These are phyloP conservation scores for Insectozyma bohioensis DNA, from an alignment of 1,139 yeast genomes.

Conservation along the genomic window DNA sequence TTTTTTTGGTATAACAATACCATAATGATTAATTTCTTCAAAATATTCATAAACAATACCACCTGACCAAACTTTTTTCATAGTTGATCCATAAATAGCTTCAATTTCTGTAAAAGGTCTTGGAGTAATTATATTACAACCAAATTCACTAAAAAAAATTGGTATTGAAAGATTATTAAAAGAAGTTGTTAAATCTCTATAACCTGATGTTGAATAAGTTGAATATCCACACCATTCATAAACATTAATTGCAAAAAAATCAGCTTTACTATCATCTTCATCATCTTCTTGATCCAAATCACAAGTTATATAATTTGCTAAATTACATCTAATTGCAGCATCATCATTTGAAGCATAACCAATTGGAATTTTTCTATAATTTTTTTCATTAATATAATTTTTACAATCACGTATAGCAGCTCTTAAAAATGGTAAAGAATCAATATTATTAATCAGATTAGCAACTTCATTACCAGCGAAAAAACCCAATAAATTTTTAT, in stretches of 20 bases:
- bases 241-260: conserved; percentile 61
- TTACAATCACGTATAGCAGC: conserved; percentile 62
- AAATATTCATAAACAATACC: conserved; percentile 42
- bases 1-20: conserved; percentile 28
- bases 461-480: conserved; percentile 66
- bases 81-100: conserved; percentile 33
- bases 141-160: conserved; percentile 61
- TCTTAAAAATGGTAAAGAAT: conserved; percentile 60
- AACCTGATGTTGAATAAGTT: conserved; percentile 54
- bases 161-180: conserved; percentile 51
- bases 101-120: conserved; percentile 56
- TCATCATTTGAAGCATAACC: conserved; percentile 67
- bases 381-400: conserved; percentile 38
- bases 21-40: conserved; percentile 36
- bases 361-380: conserved; percentile 53
- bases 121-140: conserved; percentile 54
- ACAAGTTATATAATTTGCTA: conserved; percentile 54
- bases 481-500: conserved; percentile 53
- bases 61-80: conserved; percentile 44
- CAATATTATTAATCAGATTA: conserved; percentile 45
- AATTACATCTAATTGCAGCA: conserved; percentile 43
- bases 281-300: conserved; percentile 17
- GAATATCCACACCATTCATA: conserved; percentile 73
- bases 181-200: conserved; percentile 52
- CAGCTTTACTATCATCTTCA: conserved; percentile 27